These are phyloP conservation scores for Comarum palustre DNA, from an alignment of 306 rosid genomes.

Conservation along the genomic window DNA sequence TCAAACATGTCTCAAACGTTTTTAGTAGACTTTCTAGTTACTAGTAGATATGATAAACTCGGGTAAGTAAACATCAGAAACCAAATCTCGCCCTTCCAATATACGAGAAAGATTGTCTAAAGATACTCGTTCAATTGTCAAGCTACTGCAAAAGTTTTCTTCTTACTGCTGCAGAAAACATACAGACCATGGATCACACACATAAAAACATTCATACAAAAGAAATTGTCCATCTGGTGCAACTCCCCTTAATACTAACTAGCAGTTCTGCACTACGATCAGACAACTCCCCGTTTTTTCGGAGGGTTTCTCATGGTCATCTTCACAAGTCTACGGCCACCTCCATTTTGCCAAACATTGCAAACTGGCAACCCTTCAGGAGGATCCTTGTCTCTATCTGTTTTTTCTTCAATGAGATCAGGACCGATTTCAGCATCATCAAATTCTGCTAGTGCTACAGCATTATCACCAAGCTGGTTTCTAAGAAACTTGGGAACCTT, in stretches of 20 bases:
- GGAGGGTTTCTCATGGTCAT: constrained; percentile 7
- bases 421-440: constrained; percentile 21
- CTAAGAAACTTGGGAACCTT: constrained; percentile 70
- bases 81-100: background rate
- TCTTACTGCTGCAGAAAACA: background rate
- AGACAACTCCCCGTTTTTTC: constrained; percentile 10
- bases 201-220: background rate
- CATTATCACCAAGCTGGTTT: constrained; percentile 76
- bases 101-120: background rate
- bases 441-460: constrained; percentile 48
- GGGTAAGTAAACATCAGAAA: background rate
- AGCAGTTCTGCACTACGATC: background rate
- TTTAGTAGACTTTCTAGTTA: background rate
- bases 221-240: background rate
- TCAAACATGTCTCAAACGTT: background rate
- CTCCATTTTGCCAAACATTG: constrained; percentile 85
- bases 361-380: constrained; percentile 59
- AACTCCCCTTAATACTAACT: background rate
- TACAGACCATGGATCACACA: background rate
- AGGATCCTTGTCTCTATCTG: constrained; percentile 34
- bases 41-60: background rate
- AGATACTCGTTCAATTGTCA: background rate
- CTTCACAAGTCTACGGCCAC: constrained; percentile 50
- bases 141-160: background rate
- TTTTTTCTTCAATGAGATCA: constrained; percentile 32